phyloP scores from a whole-genome alignment of 1,284 basidiomycete genomes.

The Trametes sp. region DNA sequence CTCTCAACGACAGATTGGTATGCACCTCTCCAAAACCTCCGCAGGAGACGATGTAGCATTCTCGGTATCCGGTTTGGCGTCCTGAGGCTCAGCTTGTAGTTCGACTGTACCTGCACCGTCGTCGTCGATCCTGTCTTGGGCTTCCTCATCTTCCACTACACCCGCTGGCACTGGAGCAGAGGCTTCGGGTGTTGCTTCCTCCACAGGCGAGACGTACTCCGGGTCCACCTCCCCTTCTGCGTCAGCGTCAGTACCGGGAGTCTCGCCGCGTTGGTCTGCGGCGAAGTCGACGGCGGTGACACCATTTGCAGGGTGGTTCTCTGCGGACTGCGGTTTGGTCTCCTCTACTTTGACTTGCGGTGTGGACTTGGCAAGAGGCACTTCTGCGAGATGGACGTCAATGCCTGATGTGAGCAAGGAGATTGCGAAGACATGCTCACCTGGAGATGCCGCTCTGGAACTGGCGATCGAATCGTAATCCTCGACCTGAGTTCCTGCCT shows the following conservation, averaged over 20 bases:
- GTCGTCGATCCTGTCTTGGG: not conserved
- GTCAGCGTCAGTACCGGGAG: conserved; percentile 37
- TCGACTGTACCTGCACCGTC: not conserved
- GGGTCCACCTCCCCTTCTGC: conserved; percentile 47
- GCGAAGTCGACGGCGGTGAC: conserved; percentile 2
- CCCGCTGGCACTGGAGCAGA: no score
- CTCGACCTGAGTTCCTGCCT: not conserved
- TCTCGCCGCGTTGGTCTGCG: not conserved
- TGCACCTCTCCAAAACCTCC: not conserved
- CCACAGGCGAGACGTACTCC: conserved; percentile 33
- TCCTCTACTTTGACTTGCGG: not conserved
- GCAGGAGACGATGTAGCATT: not conserved
- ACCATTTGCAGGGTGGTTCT: not conserved
- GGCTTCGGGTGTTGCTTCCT: not conserved
- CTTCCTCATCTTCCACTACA: not conserved
- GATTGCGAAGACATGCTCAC: not conserved
- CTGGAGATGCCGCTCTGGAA: not conserved
- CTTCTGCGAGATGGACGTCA: not conserved
- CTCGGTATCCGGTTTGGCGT: not conserved
- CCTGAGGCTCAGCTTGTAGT: not conserved
- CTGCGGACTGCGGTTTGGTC: not conserved
- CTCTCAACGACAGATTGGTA: not conserved
- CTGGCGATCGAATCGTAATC: not conserved
- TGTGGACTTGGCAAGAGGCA: not conserved
- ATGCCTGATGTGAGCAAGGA: not conserved